Conservation (phyloP, 2,329 filamentous ascomycete species). For the Ceratocystis lukuohia region DNA sequence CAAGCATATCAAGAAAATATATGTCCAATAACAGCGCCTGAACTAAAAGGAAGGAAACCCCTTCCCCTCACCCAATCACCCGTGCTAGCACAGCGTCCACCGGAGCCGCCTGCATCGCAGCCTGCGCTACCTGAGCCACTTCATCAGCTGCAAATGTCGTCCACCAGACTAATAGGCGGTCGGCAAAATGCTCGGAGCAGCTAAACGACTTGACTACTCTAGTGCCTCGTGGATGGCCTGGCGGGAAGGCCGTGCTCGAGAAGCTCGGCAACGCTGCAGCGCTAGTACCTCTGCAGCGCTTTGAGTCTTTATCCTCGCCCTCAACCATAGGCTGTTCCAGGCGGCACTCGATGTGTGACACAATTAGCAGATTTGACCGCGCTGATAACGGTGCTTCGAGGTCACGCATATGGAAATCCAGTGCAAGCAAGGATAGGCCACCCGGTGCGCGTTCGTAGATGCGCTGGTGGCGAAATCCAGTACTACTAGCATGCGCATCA, state of each 20-base stretch:
- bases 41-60: too few species aligned
- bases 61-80: not conserved
- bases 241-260: constrained; percentile 4
- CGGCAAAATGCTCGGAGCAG: not conserved
- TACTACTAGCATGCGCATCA: not conserved
- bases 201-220: constrained; percentile 12
- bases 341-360: constrained; percentile 13
- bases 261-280: not conserved
- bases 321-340: not conserved
- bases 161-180: constrained; percentile 15
- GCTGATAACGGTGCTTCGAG: constrained; percentile 12
- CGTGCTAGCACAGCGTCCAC: constrained; percentile 7
- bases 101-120: constrained; percentile 8
- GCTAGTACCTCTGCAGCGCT: not conserved
- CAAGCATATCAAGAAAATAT: too few species aligned
- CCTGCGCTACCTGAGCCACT: not conserved
- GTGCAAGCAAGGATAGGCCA: not conserved
- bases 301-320: not conserved
- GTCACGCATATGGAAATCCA: constrained; percentile 14
- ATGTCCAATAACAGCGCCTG: too few species aligned
- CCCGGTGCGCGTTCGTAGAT: constrained; percentile 4
- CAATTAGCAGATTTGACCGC: constrained; percentile 8
- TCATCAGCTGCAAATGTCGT: constrained; percentile 16
- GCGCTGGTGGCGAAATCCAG: not conserved
- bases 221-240: constrained; percentile 7